phyloP scores from a whole-genome alignment of 345 rosid species.

The Arabidopsis arenosa region DNA sequence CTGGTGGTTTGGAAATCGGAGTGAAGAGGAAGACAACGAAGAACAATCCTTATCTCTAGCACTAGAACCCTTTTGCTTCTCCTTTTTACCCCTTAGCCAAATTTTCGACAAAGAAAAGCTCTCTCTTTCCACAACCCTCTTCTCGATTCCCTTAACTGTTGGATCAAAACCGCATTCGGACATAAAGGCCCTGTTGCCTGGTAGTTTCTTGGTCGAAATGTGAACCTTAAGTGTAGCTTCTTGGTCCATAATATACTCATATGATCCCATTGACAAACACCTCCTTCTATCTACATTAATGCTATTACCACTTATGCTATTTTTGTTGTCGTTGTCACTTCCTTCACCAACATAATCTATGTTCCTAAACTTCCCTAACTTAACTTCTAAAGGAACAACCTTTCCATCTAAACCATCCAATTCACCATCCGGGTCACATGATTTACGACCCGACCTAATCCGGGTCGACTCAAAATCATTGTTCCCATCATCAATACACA shows the following conservation, averaged over 20 bases:
- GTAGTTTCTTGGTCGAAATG: slow-evolving; percentile 36
- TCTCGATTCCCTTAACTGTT: slow-evolving; percentile 42
- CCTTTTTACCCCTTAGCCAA: slow-evolving; percentile 81
- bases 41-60: slow-evolving; percentile 24
- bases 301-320: slow-evolving; percentile 50
- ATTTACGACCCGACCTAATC: slow-evolving; percentile 47
- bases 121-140: slow-evolving; percentile 68
- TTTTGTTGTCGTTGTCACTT: slow-evolving; percentile 55
- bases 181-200: slow-evolving; percentile 11
- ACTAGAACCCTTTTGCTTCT: slow-evolving; percentile 38
- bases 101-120: slow-evolving; percentile 89
- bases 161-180: slow-evolving; percentile 31
- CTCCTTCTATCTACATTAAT: slow-evolving; percentile 57
- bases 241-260: slow-evolving; percentile 64
- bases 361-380: slow-evolving; percentile 79
- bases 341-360: slow-evolving; percentile 51
- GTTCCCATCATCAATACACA: not conserved
- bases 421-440: slow-evolving; percentile 41
- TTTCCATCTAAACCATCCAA: slow-evolving; percentile 55
- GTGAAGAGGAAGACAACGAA: slow-evolving; percentile 51
- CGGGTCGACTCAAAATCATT: slow-evolving; percentile 49
- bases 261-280: slow-evolving; percentile 59
- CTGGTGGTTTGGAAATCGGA: not conserved
- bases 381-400: slow-evolving; percentile 66
- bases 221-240: slow-evolving; percentile 62